Conservation (phyloP, 805 yeast species). For the Metschnikowia dekortorum region DNA sequence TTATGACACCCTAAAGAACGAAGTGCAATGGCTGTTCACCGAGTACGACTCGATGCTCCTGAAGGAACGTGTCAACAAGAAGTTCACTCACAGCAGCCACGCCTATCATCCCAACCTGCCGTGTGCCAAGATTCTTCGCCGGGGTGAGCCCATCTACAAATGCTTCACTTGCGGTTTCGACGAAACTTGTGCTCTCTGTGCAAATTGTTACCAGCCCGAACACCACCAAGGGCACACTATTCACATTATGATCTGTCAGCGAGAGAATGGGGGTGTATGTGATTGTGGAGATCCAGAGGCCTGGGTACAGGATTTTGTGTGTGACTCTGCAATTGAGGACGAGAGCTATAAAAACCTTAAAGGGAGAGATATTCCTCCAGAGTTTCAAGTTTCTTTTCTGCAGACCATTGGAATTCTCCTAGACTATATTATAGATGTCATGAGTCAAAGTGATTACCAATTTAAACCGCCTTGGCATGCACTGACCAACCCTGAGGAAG, state of each 20-base stretch:
- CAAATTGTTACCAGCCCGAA: constrained; percentile 64
- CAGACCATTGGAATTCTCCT: constrained; percentile 44
- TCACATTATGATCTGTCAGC: constrained; percentile 55
- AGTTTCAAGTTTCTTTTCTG: constrained; percentile 33
- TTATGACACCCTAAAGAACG: constrained; percentile 17
- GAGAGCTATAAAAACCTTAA: constrained; percentile 9
- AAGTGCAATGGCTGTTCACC: constrained; percentile 31
- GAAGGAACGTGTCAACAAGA: constrained; percentile 14
- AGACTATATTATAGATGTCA: constrained; percentile 61
- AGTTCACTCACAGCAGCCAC: constrained; percentile 24
- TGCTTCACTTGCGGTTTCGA: constrained; percentile 75
- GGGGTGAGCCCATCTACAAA: constrained; percentile 79
- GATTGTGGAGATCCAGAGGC: constrained; percentile 91
- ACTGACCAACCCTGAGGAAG: constrained; percentile 20
- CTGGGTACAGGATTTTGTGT: constrained; percentile 54
- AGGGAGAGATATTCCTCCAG: constrained; percentile 36
- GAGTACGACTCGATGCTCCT: constrained; percentile 23
- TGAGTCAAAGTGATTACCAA: constrained; percentile 46
- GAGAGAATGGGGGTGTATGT: constrained; percentile 76
- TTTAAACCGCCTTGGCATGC: constrained; percentile 26
- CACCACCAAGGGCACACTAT: constrained; percentile 72
- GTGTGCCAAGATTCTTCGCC: constrained; percentile 66
- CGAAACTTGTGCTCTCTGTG: constrained; percentile 81
- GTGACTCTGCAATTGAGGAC: constrained; percentile 34
- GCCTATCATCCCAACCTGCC: constrained; percentile 60